Percentiles rank a stretch among this genome's conserved stretches.
phyloP scores from a whole-genome alignment of 2,329 filamentous ascomycete genomes.

The Phialocephala subalpina region DNA sequence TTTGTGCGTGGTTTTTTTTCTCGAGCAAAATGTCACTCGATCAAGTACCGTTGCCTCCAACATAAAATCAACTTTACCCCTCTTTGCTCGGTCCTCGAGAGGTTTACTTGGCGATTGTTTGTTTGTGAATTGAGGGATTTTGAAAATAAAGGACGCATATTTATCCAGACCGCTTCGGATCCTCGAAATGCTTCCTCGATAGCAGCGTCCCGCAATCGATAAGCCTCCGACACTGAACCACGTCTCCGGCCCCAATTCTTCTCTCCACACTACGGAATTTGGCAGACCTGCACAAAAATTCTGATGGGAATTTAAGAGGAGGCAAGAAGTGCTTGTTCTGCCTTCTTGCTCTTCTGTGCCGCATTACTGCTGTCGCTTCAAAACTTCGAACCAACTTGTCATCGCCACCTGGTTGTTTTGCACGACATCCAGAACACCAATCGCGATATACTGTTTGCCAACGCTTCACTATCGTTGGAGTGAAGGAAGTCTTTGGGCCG shows the following conservation, averaged over 20 bases:
- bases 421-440: background rate
- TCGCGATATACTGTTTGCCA: background rate
- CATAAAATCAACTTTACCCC: background rate
- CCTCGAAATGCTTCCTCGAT: conserved; percentile 41
- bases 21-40: conserved; percentile 9
- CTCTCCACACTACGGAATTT: conserved; percentile 20
- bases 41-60: conserved; percentile 9
- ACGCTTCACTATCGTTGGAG: conserved; percentile 2
- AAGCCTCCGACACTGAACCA: conserved; percentile 23
- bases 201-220: conserved; percentile 30
- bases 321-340: conserved; percentile 29
- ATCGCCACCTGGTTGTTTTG: background rate
- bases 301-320: conserved; percentile 28
- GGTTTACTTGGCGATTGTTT: background rate
- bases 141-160: conserved; percentile 7
- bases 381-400: background rate
- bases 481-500: background rate
- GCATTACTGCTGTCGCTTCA: background rate
- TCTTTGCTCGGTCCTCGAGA: background rate
- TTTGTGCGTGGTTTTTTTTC: conserved; percentile 15
- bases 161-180: conserved; percentile 28
- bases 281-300: conserved; percentile 7
- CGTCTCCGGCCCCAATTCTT: conserved; percentile 12
- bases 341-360: conserved; percentile 27
- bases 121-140: background rate